Evolutionary conservation across 495 filamentous ascomycete genomes (phyloP), one percentile per base, ranked within the genome.

Genomic region (Cercophora sp.): DNA sequence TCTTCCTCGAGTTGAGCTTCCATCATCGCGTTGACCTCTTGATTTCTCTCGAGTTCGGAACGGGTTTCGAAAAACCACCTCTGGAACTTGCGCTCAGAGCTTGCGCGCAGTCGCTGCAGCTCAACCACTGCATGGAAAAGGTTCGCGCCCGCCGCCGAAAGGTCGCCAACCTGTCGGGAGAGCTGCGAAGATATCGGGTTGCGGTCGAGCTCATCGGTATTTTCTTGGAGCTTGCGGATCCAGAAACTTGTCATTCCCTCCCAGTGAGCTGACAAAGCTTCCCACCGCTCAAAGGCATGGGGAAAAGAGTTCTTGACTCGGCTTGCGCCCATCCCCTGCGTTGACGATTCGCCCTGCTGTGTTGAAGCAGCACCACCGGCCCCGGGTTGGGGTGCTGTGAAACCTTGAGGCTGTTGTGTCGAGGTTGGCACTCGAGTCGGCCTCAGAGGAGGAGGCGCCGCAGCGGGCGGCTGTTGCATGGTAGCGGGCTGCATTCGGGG

Each of bases 91-190:
- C 94, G 81, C 67, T 97, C 94, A 1, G 91, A 96, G 18, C 88
- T 94, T 16, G 94, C 93, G 18, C 93, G 88, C 11, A 98, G 77
- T n/a, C 93, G 85, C 62, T 98, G 93, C 26, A 98, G 74, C 65
- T 98, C 93, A 11, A 98, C 92, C 1, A 98, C 91, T 5, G 94
- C 93, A 64, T 97, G 93, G 67, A 98, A 98, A 5, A 98, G 79
- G 62, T 97, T 98, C 18, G 93, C 94, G 20, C 93, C 93, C 4
- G 93, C 93, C 13, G 93, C 94, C 22, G 92, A 95, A 9, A 98
- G 78, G 64, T 98, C 93, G 0, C 88, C 94, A 40, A 98, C 91
- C 64, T 98, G 93, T 34, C 93, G 84, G 9, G 89, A 86, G 63
- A 98, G 83, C 62, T 96, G 91, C 42, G 88, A 81, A 32, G 85